These are phyloP conservation scores for Hygrophila difformis DNA, from an alignment of 257 asterid species.

Conservation along the genomic window DNA sequence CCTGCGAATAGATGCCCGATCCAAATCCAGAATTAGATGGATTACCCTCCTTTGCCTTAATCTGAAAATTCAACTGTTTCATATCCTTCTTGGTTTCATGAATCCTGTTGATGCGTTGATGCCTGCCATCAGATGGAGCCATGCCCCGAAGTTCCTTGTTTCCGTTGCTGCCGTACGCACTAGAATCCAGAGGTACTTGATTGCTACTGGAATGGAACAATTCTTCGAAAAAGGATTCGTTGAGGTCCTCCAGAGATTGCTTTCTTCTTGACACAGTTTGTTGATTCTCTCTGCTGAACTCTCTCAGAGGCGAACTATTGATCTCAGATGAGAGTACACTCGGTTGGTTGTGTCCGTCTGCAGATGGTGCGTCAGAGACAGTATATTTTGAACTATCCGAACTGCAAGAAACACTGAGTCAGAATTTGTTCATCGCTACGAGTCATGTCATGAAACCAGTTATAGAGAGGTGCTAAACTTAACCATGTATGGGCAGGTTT, in stretches of 20 bases:
- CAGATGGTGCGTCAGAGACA: constrained; percentile 20
- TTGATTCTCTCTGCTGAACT: constrained; percentile 22
- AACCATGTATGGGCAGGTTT: too few relatives aligned
- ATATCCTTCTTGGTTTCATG: constrained; percentile 19
- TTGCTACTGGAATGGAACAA: constrained; percentile 23
- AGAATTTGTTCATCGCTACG: not conserved
- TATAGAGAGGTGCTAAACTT: too few relatives aligned
- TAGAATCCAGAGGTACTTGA: constrained; percentile 17
- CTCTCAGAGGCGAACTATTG: constrained; percentile 25
- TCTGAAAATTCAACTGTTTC: constrained; percentile 20
- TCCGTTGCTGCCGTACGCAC: too few relatives aligned
- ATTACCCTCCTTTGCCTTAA: constrained; percentile 16
- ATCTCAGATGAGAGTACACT: constrained; percentile 17
- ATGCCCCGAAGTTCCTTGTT: constrained; percentile 13
- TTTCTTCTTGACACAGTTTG: too few relatives aligned
- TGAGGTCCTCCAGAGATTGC: too few relatives aligned
- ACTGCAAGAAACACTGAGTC: constrained; percentile 24
- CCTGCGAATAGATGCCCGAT: constrained; percentile 25
- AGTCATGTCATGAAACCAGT: too few relatives aligned
- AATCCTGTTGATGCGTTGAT: constrained; percentile 17
- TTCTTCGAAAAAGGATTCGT: too few relatives aligned
- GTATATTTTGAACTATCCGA: constrained; percentile 41
- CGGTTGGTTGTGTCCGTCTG: constrained; percentile 21
- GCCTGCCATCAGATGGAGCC: constrained; percentile 21
- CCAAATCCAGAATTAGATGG: constrained; percentile 14